Conservation (phyloP, 345 rosid species). For the Populus nigra region DNA sequence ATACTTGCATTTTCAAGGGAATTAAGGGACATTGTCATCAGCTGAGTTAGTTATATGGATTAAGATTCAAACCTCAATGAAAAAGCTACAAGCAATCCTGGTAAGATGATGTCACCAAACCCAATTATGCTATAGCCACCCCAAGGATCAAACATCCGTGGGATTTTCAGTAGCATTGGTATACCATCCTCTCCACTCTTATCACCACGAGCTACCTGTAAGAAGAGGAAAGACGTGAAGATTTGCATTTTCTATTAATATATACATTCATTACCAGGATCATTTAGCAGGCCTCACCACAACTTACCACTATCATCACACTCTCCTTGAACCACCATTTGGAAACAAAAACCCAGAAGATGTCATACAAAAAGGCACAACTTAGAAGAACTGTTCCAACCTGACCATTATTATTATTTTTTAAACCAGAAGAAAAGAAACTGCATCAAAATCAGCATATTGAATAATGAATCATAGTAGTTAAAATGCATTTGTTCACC, state of each 20-base stretch:
- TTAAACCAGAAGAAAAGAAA: background rate
- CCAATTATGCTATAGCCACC: conserved; percentile 98
- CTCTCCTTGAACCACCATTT: conserved; percentile 96
- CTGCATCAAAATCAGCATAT: background rate
- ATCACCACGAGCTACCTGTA: conserved; percentile 97
- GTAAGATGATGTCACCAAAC: conserved; percentile 94
- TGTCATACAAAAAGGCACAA: conserved; percentile 92
- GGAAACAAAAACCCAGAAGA: conserved; percentile 98
- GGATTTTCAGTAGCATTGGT: conserved; percentile 93
- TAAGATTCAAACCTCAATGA: conserved; percentile 60
- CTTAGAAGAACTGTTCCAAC: conserved; percentile 94
- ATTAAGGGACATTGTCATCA: background rate
- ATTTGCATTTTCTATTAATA: background rate
- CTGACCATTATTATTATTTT: conserved; percentile 41
- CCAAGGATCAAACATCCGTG: conserved; percentile 99
- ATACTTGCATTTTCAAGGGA: background rate
- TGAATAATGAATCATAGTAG: background rate
- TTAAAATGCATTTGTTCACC: background rate
- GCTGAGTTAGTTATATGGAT: conserved; percentile 1
- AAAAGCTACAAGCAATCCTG: conserved; percentile 89
- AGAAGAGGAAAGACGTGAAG: conserved; percentile 3
- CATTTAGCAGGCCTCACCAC: conserved; percentile 1
- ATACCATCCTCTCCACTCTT: conserved; percentile 92
- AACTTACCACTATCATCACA: conserved; percentile 96
- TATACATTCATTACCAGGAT: background rate